Conservation (phyloP, 371 early-diverging fungal genomes). For the Syncephalis fuscata region DNA sequence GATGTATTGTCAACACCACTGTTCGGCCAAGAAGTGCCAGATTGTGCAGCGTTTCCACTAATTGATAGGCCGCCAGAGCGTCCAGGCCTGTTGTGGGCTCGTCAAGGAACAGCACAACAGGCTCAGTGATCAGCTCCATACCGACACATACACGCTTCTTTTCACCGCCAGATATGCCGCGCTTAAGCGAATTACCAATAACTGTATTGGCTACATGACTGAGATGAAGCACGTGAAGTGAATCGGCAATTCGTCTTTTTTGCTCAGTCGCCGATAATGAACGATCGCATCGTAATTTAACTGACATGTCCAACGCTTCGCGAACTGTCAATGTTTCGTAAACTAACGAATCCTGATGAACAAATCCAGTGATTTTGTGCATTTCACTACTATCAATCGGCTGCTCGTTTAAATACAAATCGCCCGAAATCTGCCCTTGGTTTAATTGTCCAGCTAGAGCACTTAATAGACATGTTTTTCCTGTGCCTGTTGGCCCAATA, state of each 20-base stretch:
- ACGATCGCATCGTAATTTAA: constrained; percentile 39
- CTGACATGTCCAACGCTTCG: constrained; percentile 65
- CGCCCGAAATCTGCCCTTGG: constrained; percentile 32
- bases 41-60: background rate
- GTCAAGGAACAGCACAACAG: constrained; percentile 80
- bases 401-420: too few relatives aligned
- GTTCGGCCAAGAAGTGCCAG: constrained; percentile 7
- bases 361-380: constrained; percentile 31
- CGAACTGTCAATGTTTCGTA: constrained; percentile 65
- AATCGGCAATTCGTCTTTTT: constrained; percentile 28
- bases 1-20: constrained; percentile 24
- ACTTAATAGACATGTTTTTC: constrained; percentile 46
- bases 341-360: constrained; percentile 76
- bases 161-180: constrained; percentile 43
- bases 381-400: too few relatives aligned
- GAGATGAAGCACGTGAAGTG: constrained; percentile 62
- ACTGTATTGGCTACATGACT: constrained; percentile 9
- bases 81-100: constrained; percentile 78
- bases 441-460: constrained; percentile 44
- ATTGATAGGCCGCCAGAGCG: background rate
- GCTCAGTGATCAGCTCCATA: constrained; percentile 74
- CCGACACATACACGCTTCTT: constrained; percentile 75
- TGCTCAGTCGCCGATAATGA: constrained; percentile 28
- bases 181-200: background rate
- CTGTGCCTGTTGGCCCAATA: constrained; percentile 31